Evolutionary conservation across 148 eudicot species (phyloP), one percentile per base, ranked within the genome.

Genomic region (Cornus controversa): DNA sequence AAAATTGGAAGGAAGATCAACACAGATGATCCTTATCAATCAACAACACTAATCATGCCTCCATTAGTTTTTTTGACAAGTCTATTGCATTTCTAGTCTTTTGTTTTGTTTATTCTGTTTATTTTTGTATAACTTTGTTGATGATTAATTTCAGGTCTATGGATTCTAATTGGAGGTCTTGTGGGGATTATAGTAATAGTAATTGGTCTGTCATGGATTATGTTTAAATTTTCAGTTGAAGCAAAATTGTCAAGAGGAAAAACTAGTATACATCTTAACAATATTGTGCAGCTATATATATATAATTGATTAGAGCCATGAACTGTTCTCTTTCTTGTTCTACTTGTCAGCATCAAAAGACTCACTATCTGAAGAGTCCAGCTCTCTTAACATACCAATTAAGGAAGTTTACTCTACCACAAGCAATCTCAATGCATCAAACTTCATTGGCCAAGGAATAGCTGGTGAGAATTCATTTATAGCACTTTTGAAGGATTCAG

Each of bases 391-490:
- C 40, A 75, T 84, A 65, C 37, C 81, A 1, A 23, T 75, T 37
- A 78, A 67, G 77, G 79, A 84, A 36, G 73, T 84, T 22, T 71
- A 80, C 50, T 66, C 75, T 20, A 79, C 86, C 64, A 80, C 84
- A 20, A 66, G 75, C 70, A 78, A 78, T 75, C 84, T 84, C 66
- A 78, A 73, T 63, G 70, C 63, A 42, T 74, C 77, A 29, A 84
- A 84, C 63, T 84, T 77, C 77, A 84, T 84, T 7, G 86, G 86
- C 4, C 81, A 84, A 60, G 86, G 86, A 14, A 71, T 80, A 75
- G 86, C 86, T 31, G 86, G 86, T 84, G 50, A 80, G 68, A 67
- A 66, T 26, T 73, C 14, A 57, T 57, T n/a, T n/a, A n/a, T n/a
- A n/a, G n/a, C n/a, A n/a, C n/a, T n/a, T n/a, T n/a, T n/a, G n/a